Base-by-base conservation (phyloP, 2,329 filamentous ascomycete genomes). In the Conoideocrella luteorostrata region DNA sequence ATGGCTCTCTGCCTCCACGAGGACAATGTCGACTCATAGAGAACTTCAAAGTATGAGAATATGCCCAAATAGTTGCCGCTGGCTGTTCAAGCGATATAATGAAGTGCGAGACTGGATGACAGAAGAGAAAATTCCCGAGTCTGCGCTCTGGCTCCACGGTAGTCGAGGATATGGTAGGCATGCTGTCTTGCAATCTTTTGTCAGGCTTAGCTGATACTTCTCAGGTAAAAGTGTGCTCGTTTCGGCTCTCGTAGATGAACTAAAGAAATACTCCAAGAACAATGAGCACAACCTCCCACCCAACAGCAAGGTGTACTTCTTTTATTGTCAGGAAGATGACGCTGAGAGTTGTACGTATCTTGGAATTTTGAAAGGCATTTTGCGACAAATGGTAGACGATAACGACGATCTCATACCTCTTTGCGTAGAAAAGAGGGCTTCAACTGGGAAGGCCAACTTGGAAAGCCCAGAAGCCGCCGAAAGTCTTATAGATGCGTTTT, bases 401-500 rank as follows among this genome's bases (percentile, higher is more conserved):
- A 53, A 10, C 42, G 43, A 1, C 46, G 46, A 29, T 13, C 13
- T 29, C 9, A 7, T 29, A 29, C 26, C 26, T 9, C 13, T 29
- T 29, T 29, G 9, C 13, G 13, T 9, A 7, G 26, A 29, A 7
- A 29, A 29, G 13, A 13, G 9, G 9, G 26, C 13, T 7, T 29
- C 26, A 29, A 13, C 9, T 13, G 26, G 26, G 9, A 13, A 13
- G 13, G 9, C 26, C 9, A 13, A 7, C 9, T 29, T 29, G 26
- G 26, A 7, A 29, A 13, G 13, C 7, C 9, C 26, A 7, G 26
- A 29, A 1, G 47, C 50, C 0, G 56, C 62, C 17, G 47, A 57
- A 18, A 43, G 56, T 0, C 53, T 70, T 4, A 48, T 70, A 3
- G 51, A 58, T 1, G 42, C 58, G 1, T 59, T 61, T 17, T 56